Evolutionary conservation across 495 filamentous ascomycete genomes (phyloP), one percentile per base, ranked within the genome.

Genomic region (Aspergillus campestris): DNA sequence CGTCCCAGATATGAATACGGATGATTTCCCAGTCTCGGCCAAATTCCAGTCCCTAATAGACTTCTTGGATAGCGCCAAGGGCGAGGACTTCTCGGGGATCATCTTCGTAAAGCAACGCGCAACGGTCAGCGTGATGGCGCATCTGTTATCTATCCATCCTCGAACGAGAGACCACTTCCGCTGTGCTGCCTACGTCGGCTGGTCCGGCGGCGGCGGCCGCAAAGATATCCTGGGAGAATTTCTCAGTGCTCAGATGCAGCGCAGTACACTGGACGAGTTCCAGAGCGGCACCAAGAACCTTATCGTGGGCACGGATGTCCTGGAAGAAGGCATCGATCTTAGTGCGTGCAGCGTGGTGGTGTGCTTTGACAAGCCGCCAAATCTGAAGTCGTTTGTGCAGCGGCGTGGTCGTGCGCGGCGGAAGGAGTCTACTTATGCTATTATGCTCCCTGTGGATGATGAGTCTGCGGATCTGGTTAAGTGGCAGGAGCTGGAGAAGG

Each of bases 251-350:
- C 74, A 74, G 8, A 67, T 66, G 40, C 82, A 86, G 44, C 57
- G 67, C 32, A 49, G 73, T 15, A 81, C 81, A 0, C 73, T 98
- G 2, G 68, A 79, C 7, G 70, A 81, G 10, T 90, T 98, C 49
- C 77, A 79, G 12, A 53, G 57, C 3, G 87, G 89, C 7, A 67
- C 64, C 4, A 79, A 78, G 29, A 92, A 95, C 52, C 69, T 98
- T 1, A 71, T 98, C 8, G 65, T 98, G 6, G 78, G 87, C 0
- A 96, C 91, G 0, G 85, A 78, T 53, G 90, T 90, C 0, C 67
- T 94, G 0, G 91, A 97, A 62, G 92, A 98, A 64, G 92, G 91
- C 0, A 86, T 98, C 33, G 91, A 96, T 59, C 75, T 96, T 3
- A 82, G 83, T 7, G 80, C 82, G 6, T 96, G 91, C 59, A 86